Evolutionary conservation across 495 filamentous ascomycete genomes (phyloP).

Genomic region (Hypoxylon intermedium): DNA sequence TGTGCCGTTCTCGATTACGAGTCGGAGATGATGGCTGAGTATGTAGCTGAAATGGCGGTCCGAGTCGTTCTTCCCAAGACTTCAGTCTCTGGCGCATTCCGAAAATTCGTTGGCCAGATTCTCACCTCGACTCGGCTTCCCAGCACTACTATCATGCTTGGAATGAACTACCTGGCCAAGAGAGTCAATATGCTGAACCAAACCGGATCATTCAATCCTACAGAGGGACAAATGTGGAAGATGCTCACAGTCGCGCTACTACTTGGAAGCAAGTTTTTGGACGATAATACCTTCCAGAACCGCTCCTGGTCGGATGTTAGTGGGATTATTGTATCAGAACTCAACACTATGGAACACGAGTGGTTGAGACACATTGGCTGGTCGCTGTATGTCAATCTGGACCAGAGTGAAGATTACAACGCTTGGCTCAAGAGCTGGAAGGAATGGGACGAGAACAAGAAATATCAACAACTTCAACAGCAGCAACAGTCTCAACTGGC

Average conservation of each 20-base stretch:
- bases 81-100: slow-evolving; percentile 76
- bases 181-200: slow-evolving; percentile 77
- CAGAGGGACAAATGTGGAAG: slow-evolving; percentile 81
- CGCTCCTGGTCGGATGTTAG: slow-evolving; percentile 98
- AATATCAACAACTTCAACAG: slow-evolving; percentile 57
- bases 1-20: slow-evolving; percentile 97
- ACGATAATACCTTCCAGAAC: slow-evolving; percentile 99
- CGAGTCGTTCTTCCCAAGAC: slow-evolving; percentile 76
- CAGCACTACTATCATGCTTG: slow-evolving; percentile 92
- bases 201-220: slow-evolving; percentile 60
- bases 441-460: slow-evolving; percentile 72
- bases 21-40: slow-evolving; percentile 97
- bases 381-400: slow-evolving; percentile 86
- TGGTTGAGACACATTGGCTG: slow-evolving; percentile 88
- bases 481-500: slow-evolving; percentile 44
- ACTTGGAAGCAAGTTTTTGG: slow-evolving; percentile 95
- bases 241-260: slow-evolving; percentile 89
- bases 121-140: slow-evolving; percentile 93
- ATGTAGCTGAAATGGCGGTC: slow-evolving; percentile 90
- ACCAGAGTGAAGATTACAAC: slow-evolving; percentile 79
- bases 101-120: slow-evolving; percentile 94
- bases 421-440: slow-evolving; percentile 87
- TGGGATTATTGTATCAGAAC: slow-evolving; percentile 82
- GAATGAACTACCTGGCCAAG: slow-evolving; percentile 86
- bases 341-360: slow-evolving; percentile 90